Conservation (phyloP, 148 eudicot species). For the Vaccinium corymbosum region DNA sequence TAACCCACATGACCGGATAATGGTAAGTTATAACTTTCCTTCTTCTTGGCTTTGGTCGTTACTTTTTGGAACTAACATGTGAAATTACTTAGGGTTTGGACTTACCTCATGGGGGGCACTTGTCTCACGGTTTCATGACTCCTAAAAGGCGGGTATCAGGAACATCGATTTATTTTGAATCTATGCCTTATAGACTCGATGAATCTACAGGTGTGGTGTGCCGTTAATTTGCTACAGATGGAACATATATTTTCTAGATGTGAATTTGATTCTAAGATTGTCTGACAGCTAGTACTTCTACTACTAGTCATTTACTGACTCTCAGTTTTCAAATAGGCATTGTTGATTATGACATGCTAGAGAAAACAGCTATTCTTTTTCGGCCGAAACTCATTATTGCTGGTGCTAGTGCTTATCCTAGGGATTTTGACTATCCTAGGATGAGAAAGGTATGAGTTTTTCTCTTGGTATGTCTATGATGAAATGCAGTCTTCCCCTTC, state of each 20-base stretch:
- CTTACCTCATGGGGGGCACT: conserved; percentile 89
- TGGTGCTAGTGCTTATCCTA: conserved; percentile 96
- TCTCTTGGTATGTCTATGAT: neutral
- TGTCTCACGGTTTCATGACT: conserved; percentile 95
- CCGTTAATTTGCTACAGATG: neutral
- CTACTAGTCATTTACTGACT: too few relatives aligned
- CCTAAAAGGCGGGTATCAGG: conserved; percentile 83
- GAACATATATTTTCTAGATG: neutral
- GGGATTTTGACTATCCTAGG: conserved; percentile 88
- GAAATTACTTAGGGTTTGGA: conserved; percentile 60
- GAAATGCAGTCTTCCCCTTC: neutral
- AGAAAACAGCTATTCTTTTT: conserved; percentile 77
- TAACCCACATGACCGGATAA: conserved; percentile 86
- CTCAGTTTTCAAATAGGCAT: conserved; percentile 39
- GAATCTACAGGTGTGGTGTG: conserved; percentile 59
- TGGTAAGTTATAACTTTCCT: conserved; percentile 40
- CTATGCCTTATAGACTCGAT: conserved; percentile 92
- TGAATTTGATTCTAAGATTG: conserved; percentile 2
- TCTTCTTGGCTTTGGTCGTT: conserved; percentile 4
- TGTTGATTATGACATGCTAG: conserved; percentile 92
- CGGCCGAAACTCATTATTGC: conserved; percentile 88
- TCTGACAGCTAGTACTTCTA: too few relatives aligned
- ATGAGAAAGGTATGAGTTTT: conserved; percentile 66
- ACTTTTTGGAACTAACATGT: conserved; percentile 6
- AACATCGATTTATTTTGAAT: conserved; percentile 87